A percentile compares a stretch with the other conserved stretches of the same genome.
phyloP scores from a whole-genome alignment of 306 rosid species.

The Oemleria cerasiformis region DNA sequence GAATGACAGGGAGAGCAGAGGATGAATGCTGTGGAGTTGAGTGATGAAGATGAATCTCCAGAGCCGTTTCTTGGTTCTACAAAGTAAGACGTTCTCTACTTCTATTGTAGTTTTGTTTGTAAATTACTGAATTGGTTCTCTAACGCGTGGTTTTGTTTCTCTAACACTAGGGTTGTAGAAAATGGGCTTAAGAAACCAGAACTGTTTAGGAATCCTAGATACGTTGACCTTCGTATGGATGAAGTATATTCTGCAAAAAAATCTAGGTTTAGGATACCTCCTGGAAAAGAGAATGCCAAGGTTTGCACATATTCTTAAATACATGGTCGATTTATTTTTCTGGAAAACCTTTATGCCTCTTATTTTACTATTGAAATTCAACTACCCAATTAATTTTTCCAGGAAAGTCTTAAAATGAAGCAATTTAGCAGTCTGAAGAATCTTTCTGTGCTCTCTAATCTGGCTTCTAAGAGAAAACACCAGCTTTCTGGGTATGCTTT shows the following conservation, averaged over 20 bases:
- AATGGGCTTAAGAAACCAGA: slow-evolving; percentile 46
- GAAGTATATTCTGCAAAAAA: slow-evolving; percentile 66
- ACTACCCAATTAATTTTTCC: slow-evolving; percentile 22
- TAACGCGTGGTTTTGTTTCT: slow-evolving; percentile 16
- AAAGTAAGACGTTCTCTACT: slow-evolving; percentile 25
- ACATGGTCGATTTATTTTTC: background rate
- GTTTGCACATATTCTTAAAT: slow-evolving; percentile 32
- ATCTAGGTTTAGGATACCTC: slow-evolving; percentile 36
- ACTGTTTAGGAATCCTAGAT: slow-evolving; percentile 47
- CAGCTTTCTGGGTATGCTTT: slow-evolving; percentile 47
- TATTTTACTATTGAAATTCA: slow-evolving; percentile 15
- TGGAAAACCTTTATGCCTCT: background rate
- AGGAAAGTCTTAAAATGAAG: slow-evolving; percentile 60
- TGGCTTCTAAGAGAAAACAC: slow-evolving; percentile 41
- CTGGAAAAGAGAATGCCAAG: slow-evolving; percentile 79
- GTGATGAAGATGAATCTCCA: slow-evolving; percentile 46
- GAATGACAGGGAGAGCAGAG: slow-evolving; percentile 53
- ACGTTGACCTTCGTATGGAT: slow-evolving; percentile 60
- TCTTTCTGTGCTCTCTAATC: slow-evolving; percentile 41
- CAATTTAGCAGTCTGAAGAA: slow-evolving; percentile 45
- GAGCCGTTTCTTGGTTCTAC: slow-evolving; percentile 28
- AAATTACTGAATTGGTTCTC: background rate
- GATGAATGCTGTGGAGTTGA: slow-evolving; percentile 22
- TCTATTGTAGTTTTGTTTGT: slow-evolving; percentile 16
- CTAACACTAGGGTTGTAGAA: slow-evolving; percentile 33